Evolutionary conservation across 208 protist genomes (phyloP), one percentile per base, ranked within the genome.

Genomic region (Trypanosoma scelopori): DNA sequence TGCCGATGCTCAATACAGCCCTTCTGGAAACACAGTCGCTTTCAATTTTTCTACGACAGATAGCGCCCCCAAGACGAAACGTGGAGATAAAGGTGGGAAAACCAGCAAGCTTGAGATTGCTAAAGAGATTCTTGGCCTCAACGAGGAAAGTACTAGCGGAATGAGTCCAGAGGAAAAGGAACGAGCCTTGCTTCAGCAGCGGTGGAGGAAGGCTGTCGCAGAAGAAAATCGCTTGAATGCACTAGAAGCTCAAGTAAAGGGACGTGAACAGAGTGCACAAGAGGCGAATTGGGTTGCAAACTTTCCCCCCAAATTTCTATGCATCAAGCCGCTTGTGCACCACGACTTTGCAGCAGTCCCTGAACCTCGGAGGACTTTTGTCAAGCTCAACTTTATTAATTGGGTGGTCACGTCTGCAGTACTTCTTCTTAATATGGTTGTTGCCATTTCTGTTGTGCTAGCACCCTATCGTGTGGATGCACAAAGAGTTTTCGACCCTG

Each of bases 281-380:
- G 55, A 55, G 22, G 3, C 76, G 6, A 60, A 61, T 13, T 55
- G 74, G n/a, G 18, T 28, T 46, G 76, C 87, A 1, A 93, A 93
- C 57, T 89, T 93, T 52, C 87, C 87, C 13, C 86, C 57, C 5
- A 88, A 80, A 51, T 79, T 93, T 47, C 69, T 93, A 35, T 93
- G 81, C 59, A 79, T 93, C 28, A 69, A 63, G 16, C 87, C 87
- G 1, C 55, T 93, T 12, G 79, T 93, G n/a, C 78, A 83, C 64
- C 82, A 93, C 55, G 80, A 74, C 39, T 67, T 93, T 27, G 64
- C 71, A 15, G 45, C 18, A 18, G 76, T 93, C 45, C 69, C 81
- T 9, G 59, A 74, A 27, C 37, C 61, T 23, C 72, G 83, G 7
- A 80, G 72, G 32, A 35, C 43, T 15, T 82, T 85, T 71, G 77